Conservation (phyloP, 371 early-diverging fungal genomes). For the Rhizopus sp. region DNA sequence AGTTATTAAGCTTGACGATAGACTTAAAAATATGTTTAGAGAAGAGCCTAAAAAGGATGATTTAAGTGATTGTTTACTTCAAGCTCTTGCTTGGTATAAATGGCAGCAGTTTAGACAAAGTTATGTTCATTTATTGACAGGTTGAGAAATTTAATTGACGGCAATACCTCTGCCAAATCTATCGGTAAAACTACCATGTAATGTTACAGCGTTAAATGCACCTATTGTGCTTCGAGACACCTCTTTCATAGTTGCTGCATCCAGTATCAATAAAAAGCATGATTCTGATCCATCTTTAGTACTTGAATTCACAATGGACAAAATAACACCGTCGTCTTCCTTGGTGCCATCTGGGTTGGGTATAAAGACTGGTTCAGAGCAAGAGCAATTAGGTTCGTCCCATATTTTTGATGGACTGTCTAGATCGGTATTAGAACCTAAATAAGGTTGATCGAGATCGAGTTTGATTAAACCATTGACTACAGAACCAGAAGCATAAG, state of each 20-base stretch:
- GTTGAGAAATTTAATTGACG: constrained; percentile 30
- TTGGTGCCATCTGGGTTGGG: constrained; percentile 45
- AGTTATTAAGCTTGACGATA: constrained; percentile 20
- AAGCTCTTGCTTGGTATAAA: constrained; percentile 67
- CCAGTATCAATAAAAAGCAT: constrained; percentile 62
- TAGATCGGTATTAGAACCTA: constrained; percentile 33
- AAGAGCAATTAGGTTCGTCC: constrained; percentile 60
- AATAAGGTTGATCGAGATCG: constrained; percentile 45
- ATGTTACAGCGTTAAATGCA: constrained; percentile 41
- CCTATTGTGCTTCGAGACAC: constrained; percentile 57
- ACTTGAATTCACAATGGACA: constrained; percentile 54
- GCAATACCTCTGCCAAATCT: constrained; percentile 36
- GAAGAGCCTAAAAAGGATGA: constrained; percentile 71
- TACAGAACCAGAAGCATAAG: constrained; percentile 48
- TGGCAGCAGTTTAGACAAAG: constrained; percentile 49
- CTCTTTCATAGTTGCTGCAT: constrained; percentile 62
- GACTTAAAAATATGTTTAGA: constrained; percentile 41
- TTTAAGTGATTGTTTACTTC: constrained; percentile 69
- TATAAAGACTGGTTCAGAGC: constrained; percentile 73
- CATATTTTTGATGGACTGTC: constrained; percentile 37
- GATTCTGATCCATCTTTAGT: constrained; percentile 40
- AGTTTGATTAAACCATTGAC: constrained; percentile 60
- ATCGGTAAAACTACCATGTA: constrained; percentile 51
- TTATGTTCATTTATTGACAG: constrained; percentile 10
- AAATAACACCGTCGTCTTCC: constrained; percentile 71